phyloP scores from a whole-genome alignment of 2,329 filamentous ascomycete genomes.

The Colletotrichum incanum region DNA sequence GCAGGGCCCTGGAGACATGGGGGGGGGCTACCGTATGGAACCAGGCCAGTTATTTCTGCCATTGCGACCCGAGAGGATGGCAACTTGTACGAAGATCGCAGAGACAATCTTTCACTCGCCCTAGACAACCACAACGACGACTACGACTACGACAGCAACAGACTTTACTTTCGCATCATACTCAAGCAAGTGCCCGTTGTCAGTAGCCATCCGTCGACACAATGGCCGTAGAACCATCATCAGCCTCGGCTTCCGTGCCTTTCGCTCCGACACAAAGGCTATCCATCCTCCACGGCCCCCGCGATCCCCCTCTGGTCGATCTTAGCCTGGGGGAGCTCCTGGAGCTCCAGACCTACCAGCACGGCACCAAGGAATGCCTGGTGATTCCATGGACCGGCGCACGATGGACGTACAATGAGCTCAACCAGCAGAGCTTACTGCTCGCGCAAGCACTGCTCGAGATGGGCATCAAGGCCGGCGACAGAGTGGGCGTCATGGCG shows the following conservation, averaged over 20 bases:
- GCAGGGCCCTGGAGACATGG: constrained; percentile 25
- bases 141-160: constrained; percentile 13
- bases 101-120: constrained; percentile 17
- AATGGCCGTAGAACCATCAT: constrained; percentile 51
- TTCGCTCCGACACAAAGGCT: constrained; percentile 56
- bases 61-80: constrained; percentile 22
- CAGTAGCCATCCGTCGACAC: constrained; percentile 2
- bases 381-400: constrained; percentile 84
- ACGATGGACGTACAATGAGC: constrained; percentile 79
- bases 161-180: neutral
- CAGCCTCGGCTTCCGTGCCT: constrained; percentile 47
- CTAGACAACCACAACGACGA: constrained; percentile 14
- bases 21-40: neutral
- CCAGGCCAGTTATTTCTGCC: constrained; percentile 36
- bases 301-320: constrained; percentile 78
- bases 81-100: constrained; percentile 14
- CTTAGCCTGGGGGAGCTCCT: constrained; percentile 82
- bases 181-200: constrained; percentile 4
- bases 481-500: constrained; percentile 83
- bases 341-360: constrained; percentile 77
- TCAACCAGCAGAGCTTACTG: constrained; percentile 73
- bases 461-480: constrained; percentile 77
- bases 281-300: constrained; percentile 78
- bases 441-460: constrained; percentile 77
- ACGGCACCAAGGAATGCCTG: constrained; percentile 77